phyloP scores from a whole-genome alignment of 73 alveolate species.

The Paramecium tetraurelia region DNA sequence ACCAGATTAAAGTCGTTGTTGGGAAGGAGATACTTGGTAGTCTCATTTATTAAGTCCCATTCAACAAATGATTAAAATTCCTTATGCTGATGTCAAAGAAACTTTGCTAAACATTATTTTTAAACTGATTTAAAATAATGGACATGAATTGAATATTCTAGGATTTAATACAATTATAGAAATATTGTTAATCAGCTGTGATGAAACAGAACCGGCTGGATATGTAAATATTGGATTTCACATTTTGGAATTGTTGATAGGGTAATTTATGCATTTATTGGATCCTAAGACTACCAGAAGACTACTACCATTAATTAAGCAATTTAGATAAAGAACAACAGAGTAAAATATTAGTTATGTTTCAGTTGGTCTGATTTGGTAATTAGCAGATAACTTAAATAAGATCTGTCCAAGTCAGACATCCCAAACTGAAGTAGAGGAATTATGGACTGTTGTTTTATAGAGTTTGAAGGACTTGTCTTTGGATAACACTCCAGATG shows the following conservation, averaged over 20 bases:
- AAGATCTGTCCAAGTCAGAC: not conserved
- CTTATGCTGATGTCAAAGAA: slow-evolving; percentile 47
- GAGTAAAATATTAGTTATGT: slow-evolving; percentile 42
- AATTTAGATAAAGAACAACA: slow-evolving; percentile 40
- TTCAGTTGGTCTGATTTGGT: slow-evolving; percentile 24
- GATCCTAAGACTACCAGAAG: slow-evolving; percentile 5
- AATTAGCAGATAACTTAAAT: slow-evolving; percentile 39
- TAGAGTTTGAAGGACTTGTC: slow-evolving; percentile 8
- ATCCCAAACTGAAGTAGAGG: not conserved
- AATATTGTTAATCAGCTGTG: not conserved
- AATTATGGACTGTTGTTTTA: slow-evolving; percentile 34
- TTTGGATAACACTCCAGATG: slow-evolving; percentile 7
- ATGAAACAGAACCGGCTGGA: slow-evolving; percentile 35
- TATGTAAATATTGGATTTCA: slow-evolving; percentile 47
- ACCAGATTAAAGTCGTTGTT: not conserved
- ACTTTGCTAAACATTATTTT: slow-evolving; percentile 18
- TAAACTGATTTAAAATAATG: not conserved
- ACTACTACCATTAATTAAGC: not conserved
- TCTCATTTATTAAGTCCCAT: slow-evolving; percentile 5
- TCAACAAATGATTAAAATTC: not conserved
- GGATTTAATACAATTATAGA: slow-evolving; percentile 25
- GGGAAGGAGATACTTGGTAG: not conserved
- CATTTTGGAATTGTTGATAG: slow-evolving; percentile 13
- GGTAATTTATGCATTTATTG: slow-evolving; percentile 11
- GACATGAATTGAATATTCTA: slow-evolving; percentile 19